Evolutionary conservation across 768 basidiomycete species (phyloP).

Genomic region (Cystofilobasidium capitatum): DNA sequence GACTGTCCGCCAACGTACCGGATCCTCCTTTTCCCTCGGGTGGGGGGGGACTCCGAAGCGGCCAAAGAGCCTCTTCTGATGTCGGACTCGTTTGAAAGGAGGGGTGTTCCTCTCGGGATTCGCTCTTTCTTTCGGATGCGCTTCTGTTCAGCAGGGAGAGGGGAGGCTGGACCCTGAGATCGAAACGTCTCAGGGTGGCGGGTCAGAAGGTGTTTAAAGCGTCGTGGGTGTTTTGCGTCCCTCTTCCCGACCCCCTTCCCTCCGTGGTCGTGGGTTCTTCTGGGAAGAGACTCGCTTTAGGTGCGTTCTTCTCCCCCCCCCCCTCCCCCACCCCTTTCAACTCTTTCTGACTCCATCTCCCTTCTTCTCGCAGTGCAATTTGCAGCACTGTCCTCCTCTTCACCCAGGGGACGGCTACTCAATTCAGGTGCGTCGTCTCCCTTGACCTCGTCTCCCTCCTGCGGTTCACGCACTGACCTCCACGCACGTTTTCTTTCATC

Average conservation of each 20-base stretch:
- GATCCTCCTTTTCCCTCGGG: no score
- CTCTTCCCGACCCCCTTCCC: not conserved
- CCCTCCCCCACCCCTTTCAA: not conserved
- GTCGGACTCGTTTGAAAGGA: not conserved
- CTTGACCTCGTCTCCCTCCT: no score
- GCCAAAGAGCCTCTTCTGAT: not conserved
- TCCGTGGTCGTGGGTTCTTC: no score
- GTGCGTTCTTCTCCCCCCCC: no score
- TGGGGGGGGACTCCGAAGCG: not conserved
- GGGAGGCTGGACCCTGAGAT: not conserved
- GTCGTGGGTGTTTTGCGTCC: slow-evolving; percentile 1
- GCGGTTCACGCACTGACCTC: no score
- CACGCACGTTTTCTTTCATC: no score
- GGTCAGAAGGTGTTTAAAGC: slow-evolving; percentile 1
- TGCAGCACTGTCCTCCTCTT: not conserved
- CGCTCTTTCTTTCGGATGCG: no score
- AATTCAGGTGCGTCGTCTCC: no score
- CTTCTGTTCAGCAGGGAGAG: not conserved
- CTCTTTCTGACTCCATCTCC: not conserved
- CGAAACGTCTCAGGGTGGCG: not conserved
- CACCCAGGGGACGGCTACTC: not conserved
- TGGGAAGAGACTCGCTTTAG: no score
- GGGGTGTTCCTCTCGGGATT: no score
- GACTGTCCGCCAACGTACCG: not conserved
- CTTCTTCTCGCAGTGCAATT: not conserved